Conservation (phyloP, 768 basidiomycete genomes). For the Exidia glandulosa region DNA sequence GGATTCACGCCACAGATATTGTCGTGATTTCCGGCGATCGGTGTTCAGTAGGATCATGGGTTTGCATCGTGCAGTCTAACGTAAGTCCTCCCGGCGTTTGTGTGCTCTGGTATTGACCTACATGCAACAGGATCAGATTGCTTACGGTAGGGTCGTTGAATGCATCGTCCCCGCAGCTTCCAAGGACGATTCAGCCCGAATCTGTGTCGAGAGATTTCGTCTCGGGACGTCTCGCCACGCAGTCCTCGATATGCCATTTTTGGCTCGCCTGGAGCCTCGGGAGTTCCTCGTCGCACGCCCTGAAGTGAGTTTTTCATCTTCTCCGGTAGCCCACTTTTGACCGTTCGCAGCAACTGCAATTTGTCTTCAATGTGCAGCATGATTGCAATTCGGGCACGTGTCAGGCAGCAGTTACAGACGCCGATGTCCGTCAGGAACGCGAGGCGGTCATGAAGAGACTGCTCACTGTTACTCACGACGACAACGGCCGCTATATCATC, state of each 20-base stretch:
- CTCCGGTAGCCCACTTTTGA: background rate
- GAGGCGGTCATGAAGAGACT: constrained; percentile 6
- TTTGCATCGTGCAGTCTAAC: too few relatives aligned
- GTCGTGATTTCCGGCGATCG: too few relatives aligned
- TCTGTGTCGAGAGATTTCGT: constrained; percentile 6
- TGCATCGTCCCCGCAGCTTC: too few relatives aligned
- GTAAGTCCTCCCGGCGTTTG: too few relatives aligned
- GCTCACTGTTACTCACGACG: constrained; percentile 10
- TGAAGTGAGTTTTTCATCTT: background rate
- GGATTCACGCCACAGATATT: too few relatives aligned
- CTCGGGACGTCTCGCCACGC: background rate
- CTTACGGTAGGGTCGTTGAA: too few relatives aligned
- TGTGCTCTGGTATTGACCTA: too few relatives aligned
- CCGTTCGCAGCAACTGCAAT: constrained; percentile 8
- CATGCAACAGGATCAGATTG: too few relatives aligned
- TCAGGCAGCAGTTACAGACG: constrained; percentile 1
- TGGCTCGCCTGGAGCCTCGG: too few relatives aligned
- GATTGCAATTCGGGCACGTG: constrained; percentile 11
- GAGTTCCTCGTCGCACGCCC: too few relatives aligned
- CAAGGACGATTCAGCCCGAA: too few relatives aligned
- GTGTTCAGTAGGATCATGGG: too few relatives aligned
- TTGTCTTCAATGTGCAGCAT: constrained; percentile 16
- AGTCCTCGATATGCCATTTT: constrained; percentile 6
- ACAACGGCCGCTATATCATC: constrained; percentile 12
- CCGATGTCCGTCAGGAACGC: constrained; percentile 11